Base-by-base conservation (phyloP, 2,329 filamentous ascomycete species). In the Talaromyces marneffei region DNA sequence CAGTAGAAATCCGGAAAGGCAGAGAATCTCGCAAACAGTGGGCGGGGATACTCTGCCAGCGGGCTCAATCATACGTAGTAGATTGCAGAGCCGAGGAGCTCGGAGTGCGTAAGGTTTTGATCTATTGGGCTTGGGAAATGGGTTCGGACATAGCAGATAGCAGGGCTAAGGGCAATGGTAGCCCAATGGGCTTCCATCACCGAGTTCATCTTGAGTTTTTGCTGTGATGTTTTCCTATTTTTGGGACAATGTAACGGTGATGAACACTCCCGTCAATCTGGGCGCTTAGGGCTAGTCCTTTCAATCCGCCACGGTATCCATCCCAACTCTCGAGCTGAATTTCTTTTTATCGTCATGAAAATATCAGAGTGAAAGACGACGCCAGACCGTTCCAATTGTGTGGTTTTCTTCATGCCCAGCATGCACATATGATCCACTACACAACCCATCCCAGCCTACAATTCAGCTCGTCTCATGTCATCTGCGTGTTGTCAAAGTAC, bases 1-100 rank as follows among this genome's bases (percentile, higher is more conserved):
- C 44, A 44, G 23, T 48, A 61, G 12, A 35, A 61, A 18, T 42
- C 44, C 3, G 59, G 59, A n/a, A 57, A 48, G 1, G 52, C 53
- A 29, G 29, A 50, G 10, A 44, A 20, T 25, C 33, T 16, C 16
- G 12, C 29, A 18, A 29, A 50, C 12, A 61, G 27, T 4, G 50
- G 50, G n/a, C 50, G 52, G 4, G 58, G 50, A 46, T 56, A 23
- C 5, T 48, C 16, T 29, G 56, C 40, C 27, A 60, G 9, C 14
- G 58, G 46, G 16, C 40, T 52, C n/a, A 60, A 44, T 18, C 35
- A 60, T 31, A 53, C 16, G 20, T 54, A 42, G 23, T 54, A 44
- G 23, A 53, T 25, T 18, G 50, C 58, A 54, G 31, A 33, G 14
- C n/a, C 27, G 10, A 60, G 2, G 37, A 55, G n/a, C 55, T 58